A percentile compares a stretch with the other conserved stretches of the same genome.
phyloP scores from a whole-genome alignment of 345 rosid genomes.

The Mallotus nudiflorus region DNA sequence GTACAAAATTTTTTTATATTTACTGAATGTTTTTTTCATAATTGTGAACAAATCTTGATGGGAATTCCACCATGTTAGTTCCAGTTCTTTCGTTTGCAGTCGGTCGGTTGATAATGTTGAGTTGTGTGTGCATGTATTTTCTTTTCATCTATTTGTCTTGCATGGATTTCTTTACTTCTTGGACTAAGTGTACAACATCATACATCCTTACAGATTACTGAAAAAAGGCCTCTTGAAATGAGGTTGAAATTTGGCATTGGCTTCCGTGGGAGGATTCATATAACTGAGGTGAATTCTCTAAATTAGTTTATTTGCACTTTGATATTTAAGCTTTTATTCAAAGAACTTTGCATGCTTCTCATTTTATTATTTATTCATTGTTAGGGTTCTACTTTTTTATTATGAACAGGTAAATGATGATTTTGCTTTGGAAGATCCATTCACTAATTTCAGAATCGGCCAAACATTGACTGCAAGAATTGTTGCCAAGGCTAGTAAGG shows the following conservation, averaged over 20 bases:
- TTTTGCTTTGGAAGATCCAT: slow-evolving; percentile 53
- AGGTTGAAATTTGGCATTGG: slow-evolving; percentile 81
- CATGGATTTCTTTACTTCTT: not conserved
- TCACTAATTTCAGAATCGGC: slow-evolving; percentile 71
- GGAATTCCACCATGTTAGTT: not conserved
- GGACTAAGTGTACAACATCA: not conserved
- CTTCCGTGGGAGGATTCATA: slow-evolving; percentile 75
- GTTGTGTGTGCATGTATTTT: not conserved
- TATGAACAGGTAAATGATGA: slow-evolving; percentile 58
- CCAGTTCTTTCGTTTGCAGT: not conserved
- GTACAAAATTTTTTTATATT: slow-evolving; percentile 35
- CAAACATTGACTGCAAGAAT: slow-evolving; percentile 80
- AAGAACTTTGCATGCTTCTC: not conserved
- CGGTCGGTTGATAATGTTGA: not conserved
- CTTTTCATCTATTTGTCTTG: not conserved
- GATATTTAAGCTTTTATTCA: slow-evolving; percentile 17
- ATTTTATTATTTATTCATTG: slow-evolving; percentile 8
- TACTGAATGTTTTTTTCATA: slow-evolving; percentile 2
- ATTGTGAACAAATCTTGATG: not conserved
- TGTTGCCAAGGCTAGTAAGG: slow-evolving; percentile 52
- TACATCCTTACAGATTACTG: slow-evolving; percentile 65
- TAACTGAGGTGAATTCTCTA: slow-evolving; percentile 72
- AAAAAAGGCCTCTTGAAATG: slow-evolving; percentile 77
- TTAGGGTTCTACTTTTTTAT: slow-evolving; percentile 14
- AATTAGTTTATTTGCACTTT: slow-evolving; percentile 15